Conservation (phyloP, 2,329 filamentous ascomycete species). For the Venturia oleaginea region DNA sequence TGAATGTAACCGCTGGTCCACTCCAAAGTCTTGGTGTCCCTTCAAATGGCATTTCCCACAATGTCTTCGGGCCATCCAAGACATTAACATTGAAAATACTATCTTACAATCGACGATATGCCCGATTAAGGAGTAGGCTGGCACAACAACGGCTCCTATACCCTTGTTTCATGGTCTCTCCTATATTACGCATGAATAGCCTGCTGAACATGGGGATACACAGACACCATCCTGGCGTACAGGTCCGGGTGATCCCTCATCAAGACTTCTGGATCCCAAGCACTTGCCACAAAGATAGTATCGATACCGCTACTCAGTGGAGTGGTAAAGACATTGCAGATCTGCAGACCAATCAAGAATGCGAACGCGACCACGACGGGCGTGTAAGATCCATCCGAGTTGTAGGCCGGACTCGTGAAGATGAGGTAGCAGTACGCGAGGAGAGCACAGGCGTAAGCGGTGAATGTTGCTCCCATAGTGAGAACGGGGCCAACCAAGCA, state of each 20-base stretch:
- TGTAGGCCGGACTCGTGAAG: constrained; percentile 74
- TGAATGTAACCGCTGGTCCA: too few relatives aligned
- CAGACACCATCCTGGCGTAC: constrained; percentile 65
- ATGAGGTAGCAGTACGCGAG: constrained; percentile 80
- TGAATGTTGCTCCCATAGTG: constrained; percentile 71
- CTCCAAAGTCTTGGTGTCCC: too few relatives aligned
- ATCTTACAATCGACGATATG: too few relatives aligned
- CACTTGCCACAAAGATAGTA: constrained; percentile 77
- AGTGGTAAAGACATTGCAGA: constrained; percentile 81
- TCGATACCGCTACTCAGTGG: constrained; percentile 83
- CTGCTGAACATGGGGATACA: constrained; percentile 77
- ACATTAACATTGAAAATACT: too few relatives aligned
- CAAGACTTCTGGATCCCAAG: constrained; percentile 61
- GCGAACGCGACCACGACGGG: constrained; percentile 73
- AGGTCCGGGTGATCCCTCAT: constrained; percentile 73
- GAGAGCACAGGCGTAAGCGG: constrained; percentile 73
- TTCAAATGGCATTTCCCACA: too few relatives aligned
- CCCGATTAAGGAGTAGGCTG: neutral
- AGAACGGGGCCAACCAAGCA: constrained; percentile 58
- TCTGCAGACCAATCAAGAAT: constrained; percentile 83
- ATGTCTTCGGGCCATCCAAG: too few relatives aligned
- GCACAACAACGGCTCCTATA: neutral
- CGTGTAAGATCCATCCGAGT: constrained; percentile 57
- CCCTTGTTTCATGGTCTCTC: neutral
- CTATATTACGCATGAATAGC: constrained; percentile 51